phyloP scores from a whole-genome alignment of 139 green algal species.

The Tetradesmus lagerheimii region DNA sequence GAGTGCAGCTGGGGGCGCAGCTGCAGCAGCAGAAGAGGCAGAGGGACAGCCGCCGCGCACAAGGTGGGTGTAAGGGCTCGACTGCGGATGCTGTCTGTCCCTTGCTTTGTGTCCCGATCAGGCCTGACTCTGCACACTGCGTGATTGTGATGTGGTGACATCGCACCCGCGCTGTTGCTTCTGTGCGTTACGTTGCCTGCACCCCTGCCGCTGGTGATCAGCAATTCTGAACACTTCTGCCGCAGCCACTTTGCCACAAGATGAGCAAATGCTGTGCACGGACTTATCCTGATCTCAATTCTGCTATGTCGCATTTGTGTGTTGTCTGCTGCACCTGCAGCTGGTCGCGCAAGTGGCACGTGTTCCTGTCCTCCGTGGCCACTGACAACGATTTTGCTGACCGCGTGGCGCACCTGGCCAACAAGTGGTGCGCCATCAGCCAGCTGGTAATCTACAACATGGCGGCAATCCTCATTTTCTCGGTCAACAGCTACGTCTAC shows the following conservation, averaged over 20 bases:
- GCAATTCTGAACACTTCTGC: no score
- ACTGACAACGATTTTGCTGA: conserved; percentile 27
- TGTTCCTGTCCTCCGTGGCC: neutral
- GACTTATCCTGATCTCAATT: neutral
- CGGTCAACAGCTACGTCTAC: neutral
- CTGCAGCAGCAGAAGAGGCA: neutral
- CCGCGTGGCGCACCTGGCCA: conserved; percentile 1
- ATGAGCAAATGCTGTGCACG: no score
- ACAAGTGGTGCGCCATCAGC: conserved; percentile 35
- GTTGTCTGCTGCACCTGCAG: neutral
- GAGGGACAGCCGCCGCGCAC: neutral
- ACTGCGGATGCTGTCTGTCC: neutral
- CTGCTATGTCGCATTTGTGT: neutral
- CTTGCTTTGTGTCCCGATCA: neutral
- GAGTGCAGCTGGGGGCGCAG: neutral
- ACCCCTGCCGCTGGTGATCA: no score
- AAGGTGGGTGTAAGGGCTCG: neutral
- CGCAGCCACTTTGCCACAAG: no score
- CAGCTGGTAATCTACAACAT: conserved; percentile 16
- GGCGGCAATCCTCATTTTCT: conserved; percentile 18
- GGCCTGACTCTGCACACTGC: no score
- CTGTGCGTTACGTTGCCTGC: no score
- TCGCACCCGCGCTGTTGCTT: no score
- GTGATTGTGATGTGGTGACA: no score
- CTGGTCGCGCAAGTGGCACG: neutral